Base-by-base conservation (phyloP, 148 eudicot genomes). In the Agrostemma githago region DNA sequence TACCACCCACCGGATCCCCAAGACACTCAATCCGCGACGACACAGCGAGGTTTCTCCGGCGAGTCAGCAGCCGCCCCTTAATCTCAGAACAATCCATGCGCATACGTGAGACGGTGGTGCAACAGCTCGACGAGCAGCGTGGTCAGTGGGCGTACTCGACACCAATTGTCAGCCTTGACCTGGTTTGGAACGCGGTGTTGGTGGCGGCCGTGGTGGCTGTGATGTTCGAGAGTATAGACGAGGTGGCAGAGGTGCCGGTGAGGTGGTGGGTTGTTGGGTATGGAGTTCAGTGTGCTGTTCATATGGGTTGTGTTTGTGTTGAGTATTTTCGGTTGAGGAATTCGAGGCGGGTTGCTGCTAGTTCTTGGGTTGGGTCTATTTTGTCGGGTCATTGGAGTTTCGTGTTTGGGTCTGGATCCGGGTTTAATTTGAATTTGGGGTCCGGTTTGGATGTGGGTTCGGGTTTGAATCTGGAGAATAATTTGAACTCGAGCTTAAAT, bases 181-280 rank as follows among this genome's bases (percentile, higher is more conserved):
- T 77, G 17, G 1, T 77, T 10, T 77, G 74, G 74, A 70, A 77
- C 42, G 20, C 74, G 70, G 14, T 62, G 59, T 34, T 70, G 1
- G 74, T 77, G 40, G 1, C 53, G 19, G 51, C 41, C 11, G 37
- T 62, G 20, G 20, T 70, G 6, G 53, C 62, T n/a, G 48, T 77
- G 62, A 11, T 61, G 8, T 2, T 61, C 4, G 19, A 19, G 62
- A 63, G 79, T 15, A 53, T 51, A 0, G 21, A 10, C 46, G 76
- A 73, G 68, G 16, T 16, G 0, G 15, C 72, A 2, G 11, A 53
- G 40, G 72, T 70, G 26, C 67, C 67, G 5, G 6, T 73, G 66
- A 62, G 76, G 68, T 62, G 34, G 56, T 73, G 76, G 67, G 5
- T 73, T 26, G 68, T 73, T 44, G 68, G 76, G 15, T 62, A 73